Conservation (phyloP, 1,284 basidiomycete genomes). For the Vanrija sp. region DNA sequence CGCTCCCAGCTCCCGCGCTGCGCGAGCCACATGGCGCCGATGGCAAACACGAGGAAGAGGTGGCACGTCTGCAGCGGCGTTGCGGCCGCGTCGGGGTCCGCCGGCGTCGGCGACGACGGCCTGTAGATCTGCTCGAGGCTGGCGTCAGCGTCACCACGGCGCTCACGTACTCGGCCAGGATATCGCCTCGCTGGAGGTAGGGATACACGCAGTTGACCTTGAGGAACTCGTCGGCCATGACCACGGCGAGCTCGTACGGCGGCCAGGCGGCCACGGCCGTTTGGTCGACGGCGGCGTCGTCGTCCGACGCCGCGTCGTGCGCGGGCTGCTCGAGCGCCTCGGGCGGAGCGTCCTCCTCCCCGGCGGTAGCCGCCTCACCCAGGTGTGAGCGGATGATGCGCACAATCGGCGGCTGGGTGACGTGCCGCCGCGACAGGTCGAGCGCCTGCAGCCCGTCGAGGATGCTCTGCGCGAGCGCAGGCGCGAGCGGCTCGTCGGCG, state of each 20-base stretch:
- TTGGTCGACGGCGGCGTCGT: not conserved
- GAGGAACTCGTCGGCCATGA: conserved; percentile 3
- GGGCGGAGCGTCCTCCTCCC: too few species aligned
- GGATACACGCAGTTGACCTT: conserved; percentile 6
- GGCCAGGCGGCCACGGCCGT: conserved; percentile 8
- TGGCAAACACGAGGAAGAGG: conserved; percentile 2
- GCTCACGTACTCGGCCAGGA: conserved; percentile 1
- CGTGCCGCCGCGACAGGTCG: too few species aligned
- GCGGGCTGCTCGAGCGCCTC: too few species aligned
- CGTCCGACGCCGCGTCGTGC: not conserved
- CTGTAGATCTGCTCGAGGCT: conserved; percentile 8
- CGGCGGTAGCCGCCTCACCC: too few species aligned
- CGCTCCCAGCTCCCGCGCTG: not conserved
- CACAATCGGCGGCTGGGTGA: too few species aligned
- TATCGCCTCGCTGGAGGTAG: not conserved
- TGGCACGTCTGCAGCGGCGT: conserved; percentile 9
- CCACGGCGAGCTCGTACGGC: conserved; percentile 1
- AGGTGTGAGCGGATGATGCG: too few species aligned
- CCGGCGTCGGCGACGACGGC: too few species aligned
- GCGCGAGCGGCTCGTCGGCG: too few species aligned
- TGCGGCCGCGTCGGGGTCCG: not conserved
- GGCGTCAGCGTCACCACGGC: not conserved
- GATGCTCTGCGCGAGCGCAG: too few species aligned
- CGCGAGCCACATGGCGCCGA: conserved; percentile 2
- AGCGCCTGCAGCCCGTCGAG: too few species aligned